Base-by-base conservation (phyloP, 2,329 filamentous ascomycete species). In the Anthostomella pinea region DNA sequence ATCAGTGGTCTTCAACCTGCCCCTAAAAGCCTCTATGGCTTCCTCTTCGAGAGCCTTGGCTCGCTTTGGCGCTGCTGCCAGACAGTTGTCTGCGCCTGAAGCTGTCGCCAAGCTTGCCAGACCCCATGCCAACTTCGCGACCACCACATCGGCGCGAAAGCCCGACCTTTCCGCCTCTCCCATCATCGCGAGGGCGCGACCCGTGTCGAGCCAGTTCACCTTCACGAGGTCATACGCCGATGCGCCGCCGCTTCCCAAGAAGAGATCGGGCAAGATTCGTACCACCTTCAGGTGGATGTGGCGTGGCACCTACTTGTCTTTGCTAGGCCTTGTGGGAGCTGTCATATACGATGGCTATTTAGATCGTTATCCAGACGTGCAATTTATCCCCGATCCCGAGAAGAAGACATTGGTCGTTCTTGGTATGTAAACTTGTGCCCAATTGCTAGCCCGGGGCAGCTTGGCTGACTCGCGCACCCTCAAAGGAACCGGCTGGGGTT, bases 341-440 rank as follows among this genome's bases (percentile, higher is more conserved):
- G 69, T 90, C 41, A 78, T 76, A 53, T 96, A 93, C 64, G 78
- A 79, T 59, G 84, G 96, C 68, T 96, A 90, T 66, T 71, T 83
- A 33, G 81, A 87, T 62, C 82, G 87, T 55, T 78, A 95, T 64
- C 91, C 91, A 8, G 74, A 75, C 26, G 84, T 90, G 35, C 93
- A 97, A 70, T 69, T 76, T 41, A 72, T 79, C 46, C 81, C 86
- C 13, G 88, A 96, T 65, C 86, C 90, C 38, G 75, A 61, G 56
- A 98, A 97, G 85, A 98, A 98, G 79, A 98, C 90, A 8, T 75
- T 98, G 38, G 93, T 98, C 30, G 81, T 98, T 51, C 78, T 98
- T 38, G 93, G 93, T 96, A 79, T 62, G 67, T 43, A 10, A 20
- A 28, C 8, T 22, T 8, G 17, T 35, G 14, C 6, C 20, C 14